Conservation (phyloP, 441 rosid genomes). For the Mallotus japonicus region DNA sequence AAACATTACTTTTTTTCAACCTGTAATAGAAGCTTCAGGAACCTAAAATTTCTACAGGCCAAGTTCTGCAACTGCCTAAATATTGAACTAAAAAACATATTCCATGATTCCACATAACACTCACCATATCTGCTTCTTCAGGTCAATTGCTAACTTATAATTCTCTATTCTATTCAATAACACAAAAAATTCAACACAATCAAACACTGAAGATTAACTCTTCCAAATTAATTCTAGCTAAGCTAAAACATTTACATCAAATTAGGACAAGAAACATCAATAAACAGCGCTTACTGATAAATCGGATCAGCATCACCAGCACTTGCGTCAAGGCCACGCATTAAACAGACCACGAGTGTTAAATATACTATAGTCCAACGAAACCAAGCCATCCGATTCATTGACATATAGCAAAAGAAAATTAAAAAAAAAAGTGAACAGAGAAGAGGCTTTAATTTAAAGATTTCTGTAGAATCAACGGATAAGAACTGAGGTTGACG, state of each 20-base stretch:
- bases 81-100: background rate
- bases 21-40: background rate
- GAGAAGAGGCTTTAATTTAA: background rate
- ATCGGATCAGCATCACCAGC: slow-evolving; percentile 79
- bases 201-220: too few relatives aligned
- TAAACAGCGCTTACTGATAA: slow-evolving; percentile 43
- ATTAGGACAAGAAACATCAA: background rate
- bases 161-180: too few relatives aligned
- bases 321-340: slow-evolving; percentile 46
- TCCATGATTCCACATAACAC: too few relatives aligned
- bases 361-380: slow-evolving; percentile 36
- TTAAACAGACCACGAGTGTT: slow-evolving; percentile 26
- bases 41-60: background rate
- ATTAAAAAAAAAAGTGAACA: slow-evolving; percentile 11
- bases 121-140: too few relatives aligned
- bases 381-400: slow-evolving; percentile 43
- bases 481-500: slow-evolving; percentile 14
- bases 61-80: background rate
- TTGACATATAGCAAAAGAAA: slow-evolving; percentile 8
- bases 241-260: background rate
- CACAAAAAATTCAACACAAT: too few relatives aligned
- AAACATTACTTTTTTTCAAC: background rate
- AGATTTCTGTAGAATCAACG: slow-evolving; percentile 24
- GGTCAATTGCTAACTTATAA: too few relatives aligned
- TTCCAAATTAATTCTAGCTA: too few relatives aligned